phyloP scores from a whole-genome alignment of 1,139 yeast genomes.

The Yamadazyma pseudoaaseri region DNA sequence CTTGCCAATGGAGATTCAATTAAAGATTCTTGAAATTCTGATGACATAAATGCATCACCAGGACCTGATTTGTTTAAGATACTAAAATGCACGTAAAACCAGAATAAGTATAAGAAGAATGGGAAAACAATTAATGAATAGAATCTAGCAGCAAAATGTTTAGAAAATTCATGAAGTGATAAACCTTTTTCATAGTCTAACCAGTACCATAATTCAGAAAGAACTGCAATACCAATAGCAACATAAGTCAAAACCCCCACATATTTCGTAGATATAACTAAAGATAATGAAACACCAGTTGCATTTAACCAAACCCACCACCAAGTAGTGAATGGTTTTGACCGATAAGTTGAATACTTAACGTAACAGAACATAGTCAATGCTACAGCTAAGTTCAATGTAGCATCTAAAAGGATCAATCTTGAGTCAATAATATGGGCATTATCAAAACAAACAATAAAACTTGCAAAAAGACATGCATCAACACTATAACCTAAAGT shows the following conservation, averaged over 20 bases:
- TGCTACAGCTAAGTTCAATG: conserved; percentile 80
- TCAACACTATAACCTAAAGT: conserved; percentile 77
- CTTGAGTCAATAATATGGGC: conserved; percentile 93
- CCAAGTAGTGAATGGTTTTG: conserved; percentile 55
- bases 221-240: conserved; percentile 83
- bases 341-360: conserved; percentile 72
- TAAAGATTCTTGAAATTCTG: conserved; percentile 89
- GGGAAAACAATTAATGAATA: conserved; percentile 77
- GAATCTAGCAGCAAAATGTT: conserved; percentile 78
- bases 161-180: conserved; percentile 52
- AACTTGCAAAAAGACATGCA: conserved; percentile 79
- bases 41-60: conserved; percentile 91
- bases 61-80: conserved; percentile 86
- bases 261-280: conserved; percentile 91
- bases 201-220: conserved; percentile 82
- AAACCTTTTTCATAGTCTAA: conserved; percentile 73
- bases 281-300: conserved; percentile 84
- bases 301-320: conserved; percentile 90
- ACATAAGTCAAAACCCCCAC: conserved; percentile 91
- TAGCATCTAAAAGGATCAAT: conserved; percentile 86
- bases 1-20: conserved; percentile 77
- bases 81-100: conserved; percentile 92
- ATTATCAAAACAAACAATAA: conserved; percentile 78
- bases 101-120: conserved; percentile 75
- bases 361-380: conserved; percentile 75